phyloP scores from a whole-genome alignment of 805 yeast genomes.

The Tetrapisispora fleetii region DNA sequence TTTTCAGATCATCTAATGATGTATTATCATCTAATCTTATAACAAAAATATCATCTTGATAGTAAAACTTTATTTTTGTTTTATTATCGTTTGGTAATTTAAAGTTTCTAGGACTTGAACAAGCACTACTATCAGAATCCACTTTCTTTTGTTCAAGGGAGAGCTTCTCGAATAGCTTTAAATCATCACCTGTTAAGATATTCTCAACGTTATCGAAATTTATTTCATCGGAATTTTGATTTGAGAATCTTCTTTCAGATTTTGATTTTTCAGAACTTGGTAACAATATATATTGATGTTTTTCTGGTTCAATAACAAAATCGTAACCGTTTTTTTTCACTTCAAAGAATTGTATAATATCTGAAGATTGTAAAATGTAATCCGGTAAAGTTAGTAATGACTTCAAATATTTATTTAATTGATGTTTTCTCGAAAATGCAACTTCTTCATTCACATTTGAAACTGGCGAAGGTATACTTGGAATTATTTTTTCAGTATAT shows the following conservation, averaged over 20 bases:
- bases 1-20: conserved; percentile 39
- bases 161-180: conserved; percentile 20
- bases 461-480: conserved; percentile 92
- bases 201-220: conserved; percentile 9
- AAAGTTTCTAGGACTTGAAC: conserved; percentile 1
- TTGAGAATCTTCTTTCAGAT: background rate
- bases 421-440: conserved; percentile 43
- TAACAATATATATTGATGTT: conserved; percentile 6
- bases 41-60: conserved; percentile 74
- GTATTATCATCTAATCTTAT: conserved; percentile 42
- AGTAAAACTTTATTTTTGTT: conserved; percentile 60
- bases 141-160: conserved; percentile 9
- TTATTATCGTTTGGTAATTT: conserved; percentile 1
- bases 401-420: conserved; percentile 45
- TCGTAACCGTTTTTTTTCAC: conserved; percentile 33
- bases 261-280: background rate
- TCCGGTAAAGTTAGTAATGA: conserved; percentile 61
- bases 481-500: conserved; percentile 68
- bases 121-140: background rate
- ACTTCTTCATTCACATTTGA: conserved; percentile 70
- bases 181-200: conserved; percentile 26
- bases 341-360: conserved; percentile 64
- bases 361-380: conserved; percentile 58
- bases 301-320: conserved; percentile 11
- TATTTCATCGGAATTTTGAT: background rate